Base-by-base conservation (phyloP, 139 green algal genomes). In the Chlorella sp. region DNA sequence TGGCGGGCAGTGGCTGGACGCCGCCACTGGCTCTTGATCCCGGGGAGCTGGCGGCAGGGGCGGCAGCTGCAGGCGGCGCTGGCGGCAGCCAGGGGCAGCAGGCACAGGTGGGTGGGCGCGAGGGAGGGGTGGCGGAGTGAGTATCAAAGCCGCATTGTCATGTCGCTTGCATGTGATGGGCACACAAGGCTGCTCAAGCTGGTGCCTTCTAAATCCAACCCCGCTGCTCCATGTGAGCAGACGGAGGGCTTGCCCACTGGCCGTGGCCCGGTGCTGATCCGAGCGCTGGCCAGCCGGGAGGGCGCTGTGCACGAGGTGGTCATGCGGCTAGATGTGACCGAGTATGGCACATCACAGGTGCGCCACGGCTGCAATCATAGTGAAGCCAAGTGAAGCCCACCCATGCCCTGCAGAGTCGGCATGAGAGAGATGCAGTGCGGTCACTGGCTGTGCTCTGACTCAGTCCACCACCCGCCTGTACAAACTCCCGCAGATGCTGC, bases 291-390 rank as follows among this genome's bases (percentile, higher is more conserved):
- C 58, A 73, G 54, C 20, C 85, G 89, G 44, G 87, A 86, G 26
- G 86, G 90, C 68, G 81, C 81, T 32, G 73, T 93, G 68, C 81
- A 94, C 76, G 93, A 95, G 88, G 81, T 94, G 40, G 87, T 92
- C 28, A 85, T 86, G 14, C 82, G 91, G 16, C 84, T 94, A 17
- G 90, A 93, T 34, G 78, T 84, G 28, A 82, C 83, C 3, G 76
- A 83, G 24, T 83, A 64, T n/a, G 68, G 54, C 38, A 80, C 80
- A 28, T 86, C 75, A 14, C 74, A 83, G 79, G 80, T 83, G 22
- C 0, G 69, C 3, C 14, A 28, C 17, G 17, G 51, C 24, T 24
- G 64, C n/a, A n/a, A n/a, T n/a, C n/a, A n/a, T n/a, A n/a, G n/a
- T n/a, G n/a, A n/a, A n/a, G n/a, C n/a, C n/a, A n/a, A n/a, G n/a